These are phyloP conservation scores for Excoecaria agallocha DNA, from an alignment of 345 rosid species.

Conservation along the genomic window DNA sequence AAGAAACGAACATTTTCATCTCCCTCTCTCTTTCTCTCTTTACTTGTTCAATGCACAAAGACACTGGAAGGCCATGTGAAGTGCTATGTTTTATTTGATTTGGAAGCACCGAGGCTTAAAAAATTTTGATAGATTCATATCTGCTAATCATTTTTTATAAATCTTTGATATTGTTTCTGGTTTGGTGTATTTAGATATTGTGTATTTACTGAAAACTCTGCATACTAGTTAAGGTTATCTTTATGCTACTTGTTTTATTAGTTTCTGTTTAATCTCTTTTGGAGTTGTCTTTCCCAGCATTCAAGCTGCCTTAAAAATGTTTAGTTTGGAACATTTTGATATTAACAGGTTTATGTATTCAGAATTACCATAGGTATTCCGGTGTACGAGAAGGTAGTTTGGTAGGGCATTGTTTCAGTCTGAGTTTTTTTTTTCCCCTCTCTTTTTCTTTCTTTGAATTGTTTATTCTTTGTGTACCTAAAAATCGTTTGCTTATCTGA, in stretches of 20 bases:
- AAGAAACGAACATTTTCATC: too few species aligned
- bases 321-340: constrained; percentile 35
- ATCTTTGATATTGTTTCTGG: not conserved
- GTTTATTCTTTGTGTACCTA: too few species aligned
- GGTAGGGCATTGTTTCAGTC: constrained; percentile 72
- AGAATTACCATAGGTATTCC: constrained; percentile 52
- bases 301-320: constrained; percentile 22
- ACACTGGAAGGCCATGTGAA: not conserved
- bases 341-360: constrained; percentile 50
- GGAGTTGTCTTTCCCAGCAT: not conserved
- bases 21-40: too few species aligned
- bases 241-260: not conserved
- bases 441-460: too few species aligned
- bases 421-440: constrained; percentile 12
- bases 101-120: not conserved
- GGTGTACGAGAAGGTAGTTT: constrained; percentile 73
- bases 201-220: not conserved
- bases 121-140: not conserved
- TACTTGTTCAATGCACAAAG: not conserved
- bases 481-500: too few species aligned
- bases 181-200: not conserved
- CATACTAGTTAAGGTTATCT: not conserved
- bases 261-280: constrained; percentile 4
- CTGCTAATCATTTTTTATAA: not conserved
- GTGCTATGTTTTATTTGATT: not conserved